A percentile compares a stretch with the other conserved stretches of the same genome.
phyloP scores from a whole-genome alignment of 495 filamentous ascomycete genomes.

The Annulohypoxylon stygium region DNA sequence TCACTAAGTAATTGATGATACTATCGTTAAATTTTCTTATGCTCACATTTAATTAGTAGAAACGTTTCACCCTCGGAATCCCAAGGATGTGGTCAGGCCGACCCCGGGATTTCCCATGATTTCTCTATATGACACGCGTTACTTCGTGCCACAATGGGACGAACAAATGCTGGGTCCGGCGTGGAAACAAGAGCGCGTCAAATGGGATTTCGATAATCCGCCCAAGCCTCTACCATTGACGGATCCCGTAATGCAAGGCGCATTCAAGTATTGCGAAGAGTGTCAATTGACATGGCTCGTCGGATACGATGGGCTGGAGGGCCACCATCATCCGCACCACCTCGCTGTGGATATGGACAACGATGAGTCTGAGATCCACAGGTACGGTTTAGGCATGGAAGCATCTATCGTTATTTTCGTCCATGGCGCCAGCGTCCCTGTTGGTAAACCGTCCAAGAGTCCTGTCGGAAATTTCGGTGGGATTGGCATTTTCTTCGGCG shows the following conservation, averaged over 20 bases:
- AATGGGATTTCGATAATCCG: slow-evolving; percentile 16
- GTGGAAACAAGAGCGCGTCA: slow-evolving; percentile 9
- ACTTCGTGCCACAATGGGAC: slow-evolving; percentile 19
- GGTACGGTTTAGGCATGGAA: background rate
- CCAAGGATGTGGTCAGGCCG: background rate
- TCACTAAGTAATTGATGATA: too few species aligned
- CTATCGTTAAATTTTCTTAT: background rate
- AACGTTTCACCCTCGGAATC: background rate
- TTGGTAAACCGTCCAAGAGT: background rate
- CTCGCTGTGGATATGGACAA: slow-evolving; percentile 1
- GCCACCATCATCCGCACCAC: slow-evolving; percentile 11
- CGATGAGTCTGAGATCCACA: background rate
- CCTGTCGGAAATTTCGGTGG: background rate
- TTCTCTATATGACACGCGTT: slow-evolving; percentile 16
- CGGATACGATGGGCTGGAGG: background rate
- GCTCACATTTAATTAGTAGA: slow-evolving; percentile 1
- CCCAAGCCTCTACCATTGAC: slow-evolving; percentile 12
- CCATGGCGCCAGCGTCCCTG: background rate
- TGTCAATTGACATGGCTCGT: slow-evolving; percentile 19
- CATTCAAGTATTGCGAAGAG: slow-evolving; percentile 13
- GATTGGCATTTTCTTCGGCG: slow-evolving; percentile 8
- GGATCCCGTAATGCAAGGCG: slow-evolving; percentile 12
- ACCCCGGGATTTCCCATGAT: slow-evolving; percentile 10
- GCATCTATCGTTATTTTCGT: slow-evolving; percentile 4
- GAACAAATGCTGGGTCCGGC: slow-evolving; percentile 8